phyloP scores from a whole-genome alignment of 2,329 filamentous ascomycete species.

The Claviceps pusilla region DNA sequence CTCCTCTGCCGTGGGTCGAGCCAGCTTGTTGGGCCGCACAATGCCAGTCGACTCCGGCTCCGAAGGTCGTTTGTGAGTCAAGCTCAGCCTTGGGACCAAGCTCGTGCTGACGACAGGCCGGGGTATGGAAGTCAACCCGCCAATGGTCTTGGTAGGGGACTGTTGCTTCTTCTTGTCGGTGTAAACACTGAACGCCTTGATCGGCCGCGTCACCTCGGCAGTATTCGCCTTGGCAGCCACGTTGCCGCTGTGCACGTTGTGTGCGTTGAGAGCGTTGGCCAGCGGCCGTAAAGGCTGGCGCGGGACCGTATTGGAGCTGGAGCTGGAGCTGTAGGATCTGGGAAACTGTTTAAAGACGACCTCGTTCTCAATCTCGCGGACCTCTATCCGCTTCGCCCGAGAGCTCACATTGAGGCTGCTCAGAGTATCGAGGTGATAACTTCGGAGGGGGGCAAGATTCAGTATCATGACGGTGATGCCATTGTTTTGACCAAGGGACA shows the following conservation, averaged over 20 bases:
- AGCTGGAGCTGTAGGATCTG: constrained; percentile 25
- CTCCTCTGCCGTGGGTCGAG: constrained; percentile 21
- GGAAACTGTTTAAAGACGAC: constrained; percentile 69
- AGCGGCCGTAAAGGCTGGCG: constrained; percentile 71
- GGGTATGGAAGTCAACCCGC: constrained; percentile 16
- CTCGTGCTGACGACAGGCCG: constrained; percentile 18
- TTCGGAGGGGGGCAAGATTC: constrained; percentile 79
- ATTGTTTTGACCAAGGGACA: constrained; percentile 86
- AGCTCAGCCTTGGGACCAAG: constrained; percentile 7
- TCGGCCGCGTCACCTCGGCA: constrained; percentile 47
- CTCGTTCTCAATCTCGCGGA: constrained; percentile 90
- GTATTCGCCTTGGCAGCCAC: constrained; percentile 23
- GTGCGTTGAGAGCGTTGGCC: constrained; percentile 58
- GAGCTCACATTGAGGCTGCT: constrained; percentile 93
- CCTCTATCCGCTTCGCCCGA: constrained; percentile 88
- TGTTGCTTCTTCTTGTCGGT: constrained; percentile 48
- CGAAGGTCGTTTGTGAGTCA: constrained; percentile 25
- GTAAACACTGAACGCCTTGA: constrained; percentile 78
- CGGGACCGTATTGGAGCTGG: constrained; percentile 22
- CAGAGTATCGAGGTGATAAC: constrained; percentile 84
- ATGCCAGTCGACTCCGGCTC: constrained; percentile 20
- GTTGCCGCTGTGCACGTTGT: constrained; percentile 54
- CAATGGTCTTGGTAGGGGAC: constrained; percentile 1
- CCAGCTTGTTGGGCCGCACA: constrained; percentile 33
- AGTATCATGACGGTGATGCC: constrained; percentile 94